These are phyloP conservation scores for Fraxinus greggii DNA, from an alignment of 305 asterid genomes.

Conservation along the genomic window DNA sequence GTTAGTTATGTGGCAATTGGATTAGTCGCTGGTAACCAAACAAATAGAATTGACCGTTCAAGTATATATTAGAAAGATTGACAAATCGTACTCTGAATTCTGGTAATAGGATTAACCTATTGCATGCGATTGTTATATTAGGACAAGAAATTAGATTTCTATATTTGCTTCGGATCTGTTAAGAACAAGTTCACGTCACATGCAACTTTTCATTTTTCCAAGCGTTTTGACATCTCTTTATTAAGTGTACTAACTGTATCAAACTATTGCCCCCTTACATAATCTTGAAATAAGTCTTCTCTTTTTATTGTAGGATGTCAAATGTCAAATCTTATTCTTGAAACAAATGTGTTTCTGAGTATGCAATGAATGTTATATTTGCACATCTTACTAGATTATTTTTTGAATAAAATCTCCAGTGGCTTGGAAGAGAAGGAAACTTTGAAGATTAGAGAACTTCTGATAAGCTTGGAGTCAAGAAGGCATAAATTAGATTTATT, in stretches of 20 bases:
- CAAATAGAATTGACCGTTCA: neutral
- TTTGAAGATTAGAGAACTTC: conserved; percentile 1
- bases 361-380: neutral
- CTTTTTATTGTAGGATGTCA: neutral
- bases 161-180: neutral
- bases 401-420: conserved; percentile 18
- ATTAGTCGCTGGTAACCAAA: neutral
- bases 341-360: neutral
- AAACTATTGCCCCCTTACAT: neutral
- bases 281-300: neutral
- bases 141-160: neutral
- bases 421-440: conserved; percentile 2
- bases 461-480: conserved; percentile 15
- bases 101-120: neutral
- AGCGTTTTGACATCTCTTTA: neutral
- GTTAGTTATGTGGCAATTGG: neutral
- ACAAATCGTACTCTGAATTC: neutral
- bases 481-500: conserved; percentile 17
- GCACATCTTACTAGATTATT: neutral
- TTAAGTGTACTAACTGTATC: neutral
- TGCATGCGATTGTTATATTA: neutral
- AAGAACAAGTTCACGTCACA: neutral
- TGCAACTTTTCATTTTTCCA: neutral
- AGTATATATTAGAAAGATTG: neutral
- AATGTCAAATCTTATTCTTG: neutral